Evolutionary conservation across 2,329 filamentous ascomycete genomes (phyloP).

Genomic region (Rhexocercosporidium sp.): DNA sequence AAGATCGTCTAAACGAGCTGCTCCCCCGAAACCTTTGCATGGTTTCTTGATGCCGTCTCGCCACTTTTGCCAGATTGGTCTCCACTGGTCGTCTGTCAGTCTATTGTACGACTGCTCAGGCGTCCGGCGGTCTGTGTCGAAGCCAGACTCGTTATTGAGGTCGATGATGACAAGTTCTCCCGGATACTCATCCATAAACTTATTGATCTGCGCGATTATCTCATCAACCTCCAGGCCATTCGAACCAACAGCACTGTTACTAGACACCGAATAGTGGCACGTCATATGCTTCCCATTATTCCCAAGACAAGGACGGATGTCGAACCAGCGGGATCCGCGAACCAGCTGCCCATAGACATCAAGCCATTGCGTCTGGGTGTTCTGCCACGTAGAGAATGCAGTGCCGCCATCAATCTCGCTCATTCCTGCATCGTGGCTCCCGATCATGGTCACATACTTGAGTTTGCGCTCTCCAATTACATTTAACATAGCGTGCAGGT

Average conservation of each 20-base stretch:
- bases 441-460: conserved; percentile 4
- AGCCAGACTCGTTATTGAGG: conserved; percentile 3
- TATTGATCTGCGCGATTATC: conserved; percentile 1
- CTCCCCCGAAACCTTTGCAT: background rate
- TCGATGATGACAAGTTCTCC: conserved; percentile 6
- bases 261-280: conserved; percentile 1
- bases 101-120: conserved; percentile 5
- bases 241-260: background rate
- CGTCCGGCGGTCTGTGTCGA: conserved; percentile 2
- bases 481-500: background rate
- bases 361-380: conserved; percentile 3
- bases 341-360: conserved; percentile 7
- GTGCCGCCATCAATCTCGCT: conserved; percentile 3
- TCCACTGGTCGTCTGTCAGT: conserved; percentile 4
- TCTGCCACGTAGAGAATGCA: conserved; percentile 4
- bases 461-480: conserved; percentile 4
- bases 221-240: conserved; percentile 5
- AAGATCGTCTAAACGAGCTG: conserved; percentile 5
- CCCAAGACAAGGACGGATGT: background rate
- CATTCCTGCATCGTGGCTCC: conserved; percentile 8
- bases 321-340: conserved; percentile 9
- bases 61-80: conserved; percentile 9
- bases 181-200: conserved; percentile 2
- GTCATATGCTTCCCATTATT: conserved; percentile 7
- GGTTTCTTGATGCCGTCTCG: conserved; percentile 8